A percentile compares a stretch with the other conserved stretches of the same genome.
phyloP scores from a whole-genome alignment of 1,284 basidiomycete species.

The Cutaneotrichosporon arboriforme region DNA sequence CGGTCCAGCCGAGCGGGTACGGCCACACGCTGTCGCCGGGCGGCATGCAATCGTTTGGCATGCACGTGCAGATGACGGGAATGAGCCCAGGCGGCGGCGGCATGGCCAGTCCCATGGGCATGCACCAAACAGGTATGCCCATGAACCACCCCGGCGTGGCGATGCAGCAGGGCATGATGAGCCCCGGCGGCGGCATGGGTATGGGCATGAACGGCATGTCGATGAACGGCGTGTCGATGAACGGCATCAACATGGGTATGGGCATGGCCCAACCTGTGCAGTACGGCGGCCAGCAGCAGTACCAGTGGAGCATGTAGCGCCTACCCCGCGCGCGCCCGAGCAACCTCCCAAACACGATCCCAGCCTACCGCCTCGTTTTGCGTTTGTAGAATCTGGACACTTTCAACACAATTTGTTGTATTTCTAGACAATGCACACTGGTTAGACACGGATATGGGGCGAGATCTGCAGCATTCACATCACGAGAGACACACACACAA shows the following conservation, averaged over 20 bases:
- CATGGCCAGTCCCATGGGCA: conserved; percentile 6
- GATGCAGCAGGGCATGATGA: neutral
- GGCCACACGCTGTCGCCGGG: neutral
- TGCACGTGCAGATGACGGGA: neutral
- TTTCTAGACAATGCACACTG: neutral
- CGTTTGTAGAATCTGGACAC: neutral
- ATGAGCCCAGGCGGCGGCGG: neutral
- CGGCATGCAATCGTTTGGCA: neutral
- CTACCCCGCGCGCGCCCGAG: no score
- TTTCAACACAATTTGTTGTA: neutral
- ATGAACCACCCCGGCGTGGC: neutral
- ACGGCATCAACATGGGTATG: neutral
- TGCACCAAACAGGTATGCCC: conserved; percentile 1
- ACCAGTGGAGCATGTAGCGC: conserved; percentile 2
- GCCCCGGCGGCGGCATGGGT: neutral
- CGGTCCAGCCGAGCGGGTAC: neutral
- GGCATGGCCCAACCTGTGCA: conserved; percentile 2
- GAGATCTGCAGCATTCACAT: neutral
- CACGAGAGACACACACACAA: neutral
- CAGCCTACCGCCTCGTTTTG: no score
- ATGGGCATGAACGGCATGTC: conserved; percentile 4
- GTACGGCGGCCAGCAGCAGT: conserved; percentile 3
- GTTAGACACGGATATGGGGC: neutral
- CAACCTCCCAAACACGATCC: no score
- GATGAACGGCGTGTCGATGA: neutral